A percentile compares a stretch with the other conserved stretches of the same genome.
Evolutionary conservation across 305 asterid genomes (phyloP).

Genomic region (Solanum hybrid): DNA sequence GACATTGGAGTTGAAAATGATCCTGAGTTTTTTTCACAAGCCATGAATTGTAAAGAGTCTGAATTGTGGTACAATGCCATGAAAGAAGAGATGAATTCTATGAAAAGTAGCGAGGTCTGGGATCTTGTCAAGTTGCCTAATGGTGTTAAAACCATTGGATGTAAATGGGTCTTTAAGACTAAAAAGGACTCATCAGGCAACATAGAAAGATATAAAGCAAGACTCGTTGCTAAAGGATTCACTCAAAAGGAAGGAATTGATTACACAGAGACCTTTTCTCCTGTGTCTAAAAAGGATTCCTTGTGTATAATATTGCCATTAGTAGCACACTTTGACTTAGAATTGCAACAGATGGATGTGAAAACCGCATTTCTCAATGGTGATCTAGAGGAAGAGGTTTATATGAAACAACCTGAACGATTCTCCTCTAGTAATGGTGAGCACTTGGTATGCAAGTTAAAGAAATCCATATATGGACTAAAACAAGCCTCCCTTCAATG

Average conservation of each 20-base stretch:
- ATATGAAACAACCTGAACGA: not conserved
- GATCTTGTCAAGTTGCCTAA: too few relatives aligned
- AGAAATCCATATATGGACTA: not conserved
- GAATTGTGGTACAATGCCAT: too few relatives aligned
- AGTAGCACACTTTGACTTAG: not conserved
- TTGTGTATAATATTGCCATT: not conserved
- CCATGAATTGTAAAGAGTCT: too few relatives aligned
- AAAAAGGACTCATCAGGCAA: not conserved
- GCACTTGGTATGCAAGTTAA: not conserved
- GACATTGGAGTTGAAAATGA: too few relatives aligned
- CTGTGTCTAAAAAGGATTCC: not conserved
- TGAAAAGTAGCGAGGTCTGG: too few relatives aligned
- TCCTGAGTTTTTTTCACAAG: too few relatives aligned
- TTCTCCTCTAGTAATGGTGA: not conserved
- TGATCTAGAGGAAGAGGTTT: not conserved
- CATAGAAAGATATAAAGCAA: not conserved
- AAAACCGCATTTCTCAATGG: not conserved
- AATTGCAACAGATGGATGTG: not conserved
- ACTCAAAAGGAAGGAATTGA: not conserved
- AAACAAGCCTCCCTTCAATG: too few relatives aligned
- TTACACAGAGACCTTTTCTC: not conserved
- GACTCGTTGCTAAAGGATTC: not conserved
- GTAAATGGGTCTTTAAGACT: not conserved
- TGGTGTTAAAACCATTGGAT: too few relatives aligned
- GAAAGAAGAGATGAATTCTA: too few relatives aligned